These are phyloP conservation scores for Botryotinia globosa DNA, from an alignment of 2,329 filamentous ascomycete species.

Conservation along the genomic window DNA sequence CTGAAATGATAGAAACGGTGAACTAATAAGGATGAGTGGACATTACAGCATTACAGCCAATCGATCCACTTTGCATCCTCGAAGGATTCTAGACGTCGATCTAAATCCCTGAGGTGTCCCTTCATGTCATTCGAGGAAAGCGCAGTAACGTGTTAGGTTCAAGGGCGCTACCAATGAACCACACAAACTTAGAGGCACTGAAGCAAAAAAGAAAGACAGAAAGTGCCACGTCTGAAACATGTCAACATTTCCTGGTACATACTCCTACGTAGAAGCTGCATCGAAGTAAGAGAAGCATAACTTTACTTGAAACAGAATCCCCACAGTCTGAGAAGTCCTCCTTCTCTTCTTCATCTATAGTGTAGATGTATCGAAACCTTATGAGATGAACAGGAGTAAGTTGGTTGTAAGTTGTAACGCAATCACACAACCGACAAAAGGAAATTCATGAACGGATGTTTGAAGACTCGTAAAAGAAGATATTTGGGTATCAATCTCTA, in stretches of 20 bases:
- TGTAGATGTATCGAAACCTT: neutral
- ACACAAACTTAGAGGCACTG: neutral
- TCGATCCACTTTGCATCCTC: slow-evolving; percentile 6
- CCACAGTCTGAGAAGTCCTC: neutral
- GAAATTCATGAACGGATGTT: neutral
- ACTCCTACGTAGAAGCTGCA: neutral
- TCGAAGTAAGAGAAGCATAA: neutral
- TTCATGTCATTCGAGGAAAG: neutral
- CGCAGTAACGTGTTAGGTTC: neutral
- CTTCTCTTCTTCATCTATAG: neutral
- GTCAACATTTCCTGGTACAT: neutral
- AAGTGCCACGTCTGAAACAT: slow-evolving; percentile 10
- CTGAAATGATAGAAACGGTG: neutral
- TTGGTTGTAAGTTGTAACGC: neutral
- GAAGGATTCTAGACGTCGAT: slow-evolving; percentile 10
- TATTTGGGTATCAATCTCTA: neutral
- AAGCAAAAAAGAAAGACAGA: neutral
- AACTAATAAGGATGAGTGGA: neutral
- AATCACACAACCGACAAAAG: neutral
- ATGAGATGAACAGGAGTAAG: neutral
- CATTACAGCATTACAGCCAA: neutral
- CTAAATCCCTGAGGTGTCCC: neutral
- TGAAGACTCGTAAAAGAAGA: neutral
- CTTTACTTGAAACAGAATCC: neutral
- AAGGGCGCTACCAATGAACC: neutral